Evolutionary conservation across 176 grass and related monocot genomes (phyloP).

Genomic region (bread wheat (Triticum aestivum)): IWGSC_CS_RefSeq_v2.1 NC_057810.1:529217171-529217670

Average conservation of each 20-base stretch:
- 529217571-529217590: conserved; percentile 1
- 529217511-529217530: not conserved
- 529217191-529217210: conserved; percentile 38
- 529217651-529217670: too few species aligned
- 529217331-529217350: conserved; percentile 25
- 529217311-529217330: conserved; percentile 26
- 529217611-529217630: conserved; percentile 8
- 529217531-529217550: not conserved
- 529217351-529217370: conserved; percentile 9
- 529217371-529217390: conserved; percentile 7
- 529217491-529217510: conserved; percentile 29
- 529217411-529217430: conserved; percentile 1
- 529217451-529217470: conserved; percentile 18
- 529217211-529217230: conserved; percentile 1
- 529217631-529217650: not conserved
- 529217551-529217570: conserved; percentile 24
- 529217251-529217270: conserved; percentile 32
- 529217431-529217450: not conserved
- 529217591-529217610: conserved; percentile 7
- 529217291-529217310: conserved; percentile 26
- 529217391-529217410: conserved; percentile 24
- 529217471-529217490: conserved; percentile 17
- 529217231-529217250: not conserved
- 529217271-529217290: conserved; percentile 39
- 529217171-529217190: conserved; percentile 37